phyloP scores from a whole-genome alignment of 2,329 filamentous ascomycete species.

The Rhexocercosporidium sp. region DNA sequence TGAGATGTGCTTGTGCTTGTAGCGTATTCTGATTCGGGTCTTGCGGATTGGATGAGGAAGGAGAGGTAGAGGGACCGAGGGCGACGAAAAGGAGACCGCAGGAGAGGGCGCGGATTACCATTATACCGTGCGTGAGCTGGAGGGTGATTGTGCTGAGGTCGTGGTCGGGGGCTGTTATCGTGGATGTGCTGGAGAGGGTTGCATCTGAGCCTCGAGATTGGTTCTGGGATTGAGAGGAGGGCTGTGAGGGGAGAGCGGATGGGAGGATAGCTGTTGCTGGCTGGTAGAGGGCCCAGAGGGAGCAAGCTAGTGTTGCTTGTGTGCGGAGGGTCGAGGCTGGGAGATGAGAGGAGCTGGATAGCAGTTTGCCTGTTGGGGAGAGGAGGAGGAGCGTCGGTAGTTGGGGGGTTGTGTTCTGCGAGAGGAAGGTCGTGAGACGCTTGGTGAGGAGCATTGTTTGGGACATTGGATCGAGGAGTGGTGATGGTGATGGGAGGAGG shows the following conservation, averaged over 20 bases:
- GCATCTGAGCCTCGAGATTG: slow-evolving; percentile 20
- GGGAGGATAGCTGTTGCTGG: slow-evolving; percentile 44
- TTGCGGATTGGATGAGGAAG: slow-evolving; percentile 2
- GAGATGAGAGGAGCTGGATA: slow-evolving; percentile 63
- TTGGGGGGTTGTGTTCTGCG: slow-evolving; percentile 58
- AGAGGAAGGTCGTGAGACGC: slow-evolving; percentile 66
- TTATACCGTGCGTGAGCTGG: slow-evolving; percentile 59
- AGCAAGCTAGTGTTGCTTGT: slow-evolving; percentile 67
- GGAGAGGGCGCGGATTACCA: slow-evolving; percentile 61
- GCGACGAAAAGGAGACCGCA: slow-evolving; percentile 68
- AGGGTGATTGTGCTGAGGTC: slow-evolving; percentile 43
- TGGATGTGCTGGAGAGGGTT: slow-evolving; percentile 19
- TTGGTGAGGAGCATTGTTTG: slow-evolving; percentile 62
- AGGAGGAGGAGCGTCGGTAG: slow-evolving; percentile 65
- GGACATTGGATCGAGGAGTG: slow-evolving; percentile 29
- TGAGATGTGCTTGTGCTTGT: slow-evolving; percentile 13
- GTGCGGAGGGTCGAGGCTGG: slow-evolving; percentile 63
- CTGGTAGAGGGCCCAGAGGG: slow-evolving; percentile 63
- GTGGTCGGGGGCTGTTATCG: slow-evolving; percentile 22
- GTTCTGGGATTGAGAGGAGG: slow-evolving; percentile 36
- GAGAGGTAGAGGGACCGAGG: slow-evolving; percentile 52
- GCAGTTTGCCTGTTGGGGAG: slow-evolving; percentile 65
- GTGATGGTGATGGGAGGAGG: slow-evolving; percentile 10
- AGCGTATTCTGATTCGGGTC: slow-evolving; percentile 13
- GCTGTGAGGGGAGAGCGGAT: slow-evolving; percentile 42